phyloP scores from a whole-genome alignment of 2,329 filamentous ascomycete species.

The Microsporum audouinii region DNA sequence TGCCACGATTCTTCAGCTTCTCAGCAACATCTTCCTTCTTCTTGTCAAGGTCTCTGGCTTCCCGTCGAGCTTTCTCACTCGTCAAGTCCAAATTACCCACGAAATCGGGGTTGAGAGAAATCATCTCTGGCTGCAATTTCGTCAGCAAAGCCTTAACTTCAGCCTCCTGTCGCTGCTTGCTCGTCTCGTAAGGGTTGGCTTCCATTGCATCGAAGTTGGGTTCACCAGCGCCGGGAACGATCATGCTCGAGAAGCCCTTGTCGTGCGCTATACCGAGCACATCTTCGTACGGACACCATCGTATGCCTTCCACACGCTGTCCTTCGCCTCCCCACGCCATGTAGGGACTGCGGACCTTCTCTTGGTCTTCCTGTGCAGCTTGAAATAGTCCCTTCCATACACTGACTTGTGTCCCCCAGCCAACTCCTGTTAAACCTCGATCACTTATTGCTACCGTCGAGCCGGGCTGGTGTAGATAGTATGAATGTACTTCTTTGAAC shows the following conservation, averaged over 20 bases:
- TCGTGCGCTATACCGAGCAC: slow-evolving; percentile 76
- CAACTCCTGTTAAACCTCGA: slow-evolving; percentile 72
- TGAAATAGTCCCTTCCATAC: slow-evolving; percentile 87
- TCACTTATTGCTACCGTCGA: slow-evolving; percentile 82
- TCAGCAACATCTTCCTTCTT: slow-evolving; percentile 49
- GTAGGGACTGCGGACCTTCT: slow-evolving; percentile 77
- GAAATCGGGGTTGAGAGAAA: slow-evolving; percentile 82
- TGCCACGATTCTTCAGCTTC: slow-evolving; percentile 59
- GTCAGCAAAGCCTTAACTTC: slow-evolving; percentile 85
- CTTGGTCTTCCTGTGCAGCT: slow-evolving; percentile 57
- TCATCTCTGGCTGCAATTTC: slow-evolving; percentile 95
- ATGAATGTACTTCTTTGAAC: slow-evolving; percentile 84
- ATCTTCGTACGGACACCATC: slow-evolving; percentile 94
- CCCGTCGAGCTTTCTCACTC: slow-evolving; percentile 62
- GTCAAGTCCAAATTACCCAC: slow-evolving; percentile 77
- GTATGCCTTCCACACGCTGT: slow-evolving; percentile 63
- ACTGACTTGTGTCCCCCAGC: slow-evolving; percentile 79
- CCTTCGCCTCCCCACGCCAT: slow-evolving; percentile 88
- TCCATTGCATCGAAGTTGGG: slow-evolving; percentile 93
- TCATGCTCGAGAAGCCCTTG: slow-evolving; percentile 74
- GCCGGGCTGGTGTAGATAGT: slow-evolving; percentile 72
- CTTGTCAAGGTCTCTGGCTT: slow-evolving; percentile 68
- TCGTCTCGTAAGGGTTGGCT: slow-evolving; percentile 87
- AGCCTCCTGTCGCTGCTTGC: slow-evolving; percentile 80
- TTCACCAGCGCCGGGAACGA: slow-evolving; percentile 91